phyloP scores from a whole-genome alignment of 306 rosid genomes.

The Sicyos baderoa region DNA sequence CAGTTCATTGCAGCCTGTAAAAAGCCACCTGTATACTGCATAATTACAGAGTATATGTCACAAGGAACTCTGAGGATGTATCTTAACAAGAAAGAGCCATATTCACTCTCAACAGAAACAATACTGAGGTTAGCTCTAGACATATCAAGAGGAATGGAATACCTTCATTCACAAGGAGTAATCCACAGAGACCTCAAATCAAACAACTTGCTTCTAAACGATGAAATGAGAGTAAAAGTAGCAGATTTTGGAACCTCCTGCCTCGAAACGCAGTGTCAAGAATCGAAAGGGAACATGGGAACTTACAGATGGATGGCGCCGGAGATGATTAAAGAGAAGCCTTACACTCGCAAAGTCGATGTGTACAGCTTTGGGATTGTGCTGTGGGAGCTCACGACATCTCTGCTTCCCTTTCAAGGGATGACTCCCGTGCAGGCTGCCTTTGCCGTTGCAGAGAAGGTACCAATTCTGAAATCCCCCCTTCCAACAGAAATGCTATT shows the following conservation, averaged over 20 bases:
- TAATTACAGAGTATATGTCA: constrained; percentile 96
- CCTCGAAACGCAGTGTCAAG: constrained; percentile 78
- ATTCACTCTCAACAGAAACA: constrained; percentile 84
- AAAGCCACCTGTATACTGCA: constrained; percentile 94
- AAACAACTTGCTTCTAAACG: constrained; percentile 86
- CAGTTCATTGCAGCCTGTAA: constrained; percentile 97
- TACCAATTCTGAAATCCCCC: constrained; percentile 7
- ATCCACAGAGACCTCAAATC: constrained; percentile 92
- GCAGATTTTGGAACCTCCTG: constrained; percentile 96
- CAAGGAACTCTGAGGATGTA: constrained; percentile 98
- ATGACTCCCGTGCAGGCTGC: constrained; percentile 99
- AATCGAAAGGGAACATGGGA: constrained; percentile 95
- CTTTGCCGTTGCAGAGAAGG: constrained; percentile 97
- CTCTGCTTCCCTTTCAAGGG: constrained; percentile 91
- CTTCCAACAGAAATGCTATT: not conserved
- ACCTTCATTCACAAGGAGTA: constrained; percentile 95
- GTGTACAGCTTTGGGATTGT: constrained; percentile 95
- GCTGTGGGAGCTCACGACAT: constrained; percentile 93
- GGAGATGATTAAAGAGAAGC: constrained; percentile 90
- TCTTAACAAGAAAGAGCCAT: constrained; percentile 94
- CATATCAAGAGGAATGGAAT: constrained; percentile 95
- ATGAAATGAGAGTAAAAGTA: constrained; percentile 96
- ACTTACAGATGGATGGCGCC: constrained; percentile 99
- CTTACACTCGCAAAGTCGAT: constrained; percentile 77
- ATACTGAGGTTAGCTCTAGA: constrained; percentile 85